Evolutionary conservation across 805 yeast genomes (phyloP), one percentile per base, ranked within the genome.

Genomic region (Saccharomycopsis oosterbeekiorum): DNA sequence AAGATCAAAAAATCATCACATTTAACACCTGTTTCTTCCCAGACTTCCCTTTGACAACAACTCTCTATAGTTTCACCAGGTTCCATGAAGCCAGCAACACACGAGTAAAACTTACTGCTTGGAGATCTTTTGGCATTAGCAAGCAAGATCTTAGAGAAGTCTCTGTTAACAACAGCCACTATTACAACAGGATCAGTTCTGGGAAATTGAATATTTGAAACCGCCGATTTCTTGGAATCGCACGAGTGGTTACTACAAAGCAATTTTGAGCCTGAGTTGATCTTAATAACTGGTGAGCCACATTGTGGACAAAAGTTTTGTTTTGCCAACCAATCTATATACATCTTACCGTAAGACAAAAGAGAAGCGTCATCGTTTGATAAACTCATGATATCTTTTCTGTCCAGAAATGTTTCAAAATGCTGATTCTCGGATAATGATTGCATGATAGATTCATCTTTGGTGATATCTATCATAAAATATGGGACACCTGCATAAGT

Each of bases 11-110:
- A 86, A 36, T 79, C 71, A 2, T 73, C 66, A 59, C 84, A 84
- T 59, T 74, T 78, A 41, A 90, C 87, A 8, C 99, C 99, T 4
- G 97, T 86, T 72, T 93, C 99, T 71, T 93, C 99, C 90, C 94
- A 92, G 37, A 89, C 86, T 71, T 93, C 99, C 65, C 99, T 78
- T 55, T 85, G 76, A 24, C 93, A 88, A 12, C 97, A 94, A 56
- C 83, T 85, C 72, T 93, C 98, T 21, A 93, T 84, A 1, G 96
- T 84, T 74, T 93, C 99, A 36, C 92, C 87, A 1, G 97, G 97
- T 71, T 93, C 99, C 83, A 93, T 84, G 72, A 94, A 94, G 3
- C 98, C 99, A 3, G 98, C 97, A 59, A 96, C 82, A 69, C 96
- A 86, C 17, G 93, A 80, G 73, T 86, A 93, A 84, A 89, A 81